phyloP scores from a whole-genome alignment of 371 early-diverging fungal genomes.

The Synchytrium microbalum region DNA sequence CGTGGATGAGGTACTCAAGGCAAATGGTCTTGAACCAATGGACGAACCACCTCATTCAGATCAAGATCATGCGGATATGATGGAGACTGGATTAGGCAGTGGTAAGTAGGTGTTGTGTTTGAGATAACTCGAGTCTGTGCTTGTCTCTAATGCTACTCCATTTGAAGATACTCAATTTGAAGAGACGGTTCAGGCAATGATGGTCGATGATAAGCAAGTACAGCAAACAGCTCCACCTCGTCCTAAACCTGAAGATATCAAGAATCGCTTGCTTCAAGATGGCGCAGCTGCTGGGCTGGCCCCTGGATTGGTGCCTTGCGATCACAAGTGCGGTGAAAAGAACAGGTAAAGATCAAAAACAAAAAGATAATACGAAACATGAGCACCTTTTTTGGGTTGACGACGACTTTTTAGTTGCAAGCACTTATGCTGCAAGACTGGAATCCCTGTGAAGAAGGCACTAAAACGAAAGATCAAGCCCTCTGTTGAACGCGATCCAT shows the following conservation, averaged over 20 bases:
- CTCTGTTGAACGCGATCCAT: neutral
- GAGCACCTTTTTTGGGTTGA: no score
- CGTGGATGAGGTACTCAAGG: neutral
- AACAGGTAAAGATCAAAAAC: constrained; percentile 14
- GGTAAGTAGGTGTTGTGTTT: no score
- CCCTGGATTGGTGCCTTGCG: constrained; percentile 26
- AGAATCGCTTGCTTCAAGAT: neutral
- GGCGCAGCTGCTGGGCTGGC: neutral
- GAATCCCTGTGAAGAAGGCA: constrained; percentile 19
- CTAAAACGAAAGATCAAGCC: constrained; percentile 15
- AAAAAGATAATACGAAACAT: no score
- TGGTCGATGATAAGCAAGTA: no score
- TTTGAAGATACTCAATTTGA: neutral
- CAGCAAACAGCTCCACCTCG: neutral
- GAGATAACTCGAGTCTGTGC: no score
- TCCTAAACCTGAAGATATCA: neutral
- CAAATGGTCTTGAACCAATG: no score
- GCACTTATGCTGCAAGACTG: constrained; percentile 35
- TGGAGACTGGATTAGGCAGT: no score
- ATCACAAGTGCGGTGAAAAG: constrained; percentile 29
- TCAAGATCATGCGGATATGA: neutral
- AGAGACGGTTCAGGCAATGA: neutral
- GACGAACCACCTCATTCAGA: neutral
- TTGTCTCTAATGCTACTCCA: neutral
- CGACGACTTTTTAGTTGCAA: constrained; percentile 29